phyloP scores from a whole-genome alignment of 1,284 basidiomycete species.

The Ustilago sp. region DNA sequence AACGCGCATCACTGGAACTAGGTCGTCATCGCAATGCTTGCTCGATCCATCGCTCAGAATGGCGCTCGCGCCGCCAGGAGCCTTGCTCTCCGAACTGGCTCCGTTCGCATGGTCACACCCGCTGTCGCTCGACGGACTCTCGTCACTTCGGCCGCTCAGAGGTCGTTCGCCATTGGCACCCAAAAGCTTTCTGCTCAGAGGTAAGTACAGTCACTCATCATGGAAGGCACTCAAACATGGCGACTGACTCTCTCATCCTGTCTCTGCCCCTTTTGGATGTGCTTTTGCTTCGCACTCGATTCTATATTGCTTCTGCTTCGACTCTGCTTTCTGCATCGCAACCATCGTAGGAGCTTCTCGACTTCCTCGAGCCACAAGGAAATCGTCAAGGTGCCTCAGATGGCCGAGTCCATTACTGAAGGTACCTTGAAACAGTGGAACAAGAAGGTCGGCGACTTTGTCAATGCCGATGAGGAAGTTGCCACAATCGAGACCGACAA shows the following conservation, averaged over 20 bases:
- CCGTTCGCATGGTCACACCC: constrained; percentile 41
- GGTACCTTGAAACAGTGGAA: constrained; percentile 95
- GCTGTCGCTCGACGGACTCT: constrained; percentile 49
- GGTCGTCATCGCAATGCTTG: constrained; percentile 24
- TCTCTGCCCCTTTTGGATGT: not conserved
- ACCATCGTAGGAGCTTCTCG: constrained; percentile 42
- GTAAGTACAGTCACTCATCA: constrained; percentile 16
- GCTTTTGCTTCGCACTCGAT: not conserved
- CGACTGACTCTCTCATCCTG: not conserved
- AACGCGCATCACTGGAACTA: not conserved
- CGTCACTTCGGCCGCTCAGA: constrained; percentile 38
- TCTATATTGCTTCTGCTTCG: not conserved
- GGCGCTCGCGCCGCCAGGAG: constrained; percentile 42
- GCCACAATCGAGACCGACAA: constrained; percentile 99
- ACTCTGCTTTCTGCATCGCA: not conserved
- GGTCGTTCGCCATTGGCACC: constrained; percentile 27
- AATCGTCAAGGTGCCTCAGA: constrained; percentile 95
- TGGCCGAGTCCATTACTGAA: constrained; percentile 99
- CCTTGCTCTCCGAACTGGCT: constrained; percentile 42
- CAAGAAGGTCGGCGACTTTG: constrained; percentile 92
- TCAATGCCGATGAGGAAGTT: constrained; percentile 92
- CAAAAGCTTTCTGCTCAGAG: constrained; percentile 39
- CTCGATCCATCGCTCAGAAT: constrained; percentile 45
- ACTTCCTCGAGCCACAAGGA: constrained; percentile 69
- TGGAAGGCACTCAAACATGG: not conserved